Evolutionary conservation across 2,329 filamentous ascomycete species (phyloP).

Genomic region (Epicoccum sorghinum): DNA sequence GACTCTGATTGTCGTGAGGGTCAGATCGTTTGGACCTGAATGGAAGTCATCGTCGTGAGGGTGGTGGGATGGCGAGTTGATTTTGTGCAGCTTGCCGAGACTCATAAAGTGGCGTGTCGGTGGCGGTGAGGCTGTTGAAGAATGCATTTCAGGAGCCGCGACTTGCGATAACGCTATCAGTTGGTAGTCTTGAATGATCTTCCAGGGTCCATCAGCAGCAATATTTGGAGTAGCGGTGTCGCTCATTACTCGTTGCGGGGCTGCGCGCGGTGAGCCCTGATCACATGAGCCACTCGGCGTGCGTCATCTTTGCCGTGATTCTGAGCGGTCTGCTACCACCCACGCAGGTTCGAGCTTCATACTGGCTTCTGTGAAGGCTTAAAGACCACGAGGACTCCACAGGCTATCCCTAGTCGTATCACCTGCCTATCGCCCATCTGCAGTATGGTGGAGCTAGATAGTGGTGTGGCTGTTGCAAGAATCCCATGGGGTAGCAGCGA

Average conservation of each 20-base stretch:
- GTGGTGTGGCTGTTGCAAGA: constrained; percentile 1
- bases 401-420: constrained; percentile 23
- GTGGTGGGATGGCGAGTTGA: not conserved
- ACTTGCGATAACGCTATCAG: constrained; percentile 15
- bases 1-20: too few species aligned
- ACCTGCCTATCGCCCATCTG: constrained; percentile 24
- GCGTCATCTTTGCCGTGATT: constrained; percentile 9
- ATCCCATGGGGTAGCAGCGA: constrained; percentile 12
- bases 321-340: constrained; percentile 8
- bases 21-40: not conserved
- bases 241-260: constrained; percentile 10
- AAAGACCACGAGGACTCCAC: constrained; percentile 13
- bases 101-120: not conserved
- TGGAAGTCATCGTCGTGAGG: not conserved
- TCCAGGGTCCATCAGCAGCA: constrained; percentile 6
- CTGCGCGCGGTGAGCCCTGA: not conserved
- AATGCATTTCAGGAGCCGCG: constrained; percentile 6
- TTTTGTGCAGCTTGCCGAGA: not conserved
- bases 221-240: constrained; percentile 11
- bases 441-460: constrained; percentile 19
- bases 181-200: constrained; percentile 5
- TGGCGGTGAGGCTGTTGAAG: constrained; percentile 7
- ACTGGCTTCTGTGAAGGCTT: constrained; percentile 8
- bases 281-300: constrained; percentile 7
- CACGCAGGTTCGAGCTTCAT: constrained; percentile 4